Evolutionary conservation across 2,329 filamentous ascomycete genomes (phyloP).

Genomic region (Uncinocarpus reesii): DNA sequence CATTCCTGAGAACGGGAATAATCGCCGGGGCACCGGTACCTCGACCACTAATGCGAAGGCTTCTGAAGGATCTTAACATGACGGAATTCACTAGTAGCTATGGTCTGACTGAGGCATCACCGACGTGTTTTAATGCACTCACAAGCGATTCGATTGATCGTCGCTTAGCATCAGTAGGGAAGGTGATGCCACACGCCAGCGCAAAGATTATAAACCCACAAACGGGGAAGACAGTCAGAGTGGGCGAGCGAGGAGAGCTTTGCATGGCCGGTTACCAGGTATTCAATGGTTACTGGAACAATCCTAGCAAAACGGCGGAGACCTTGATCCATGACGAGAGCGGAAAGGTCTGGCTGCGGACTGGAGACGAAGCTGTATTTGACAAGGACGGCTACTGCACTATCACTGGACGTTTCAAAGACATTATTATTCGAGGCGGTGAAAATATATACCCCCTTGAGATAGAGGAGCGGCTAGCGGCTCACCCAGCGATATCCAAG

Average conservation of each 20-base stretch:
- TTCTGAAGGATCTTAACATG: constrained; percentile 64
- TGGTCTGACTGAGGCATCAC: constrained; percentile 65
- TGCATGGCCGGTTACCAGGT: constrained; percentile 71
- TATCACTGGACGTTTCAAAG: constrained; percentile 68
- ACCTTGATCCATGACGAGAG: constrained; percentile 56
- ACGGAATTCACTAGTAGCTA: constrained; percentile 61
- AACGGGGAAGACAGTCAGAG: constrained; percentile 53
- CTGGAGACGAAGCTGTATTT: constrained; percentile 50
- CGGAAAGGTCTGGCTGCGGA: constrained; percentile 51
- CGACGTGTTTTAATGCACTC: constrained; percentile 71
- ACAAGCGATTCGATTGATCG: constrained; percentile 59
- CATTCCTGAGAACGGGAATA: constrained; percentile 60
- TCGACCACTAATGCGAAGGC: constrained; percentile 60
- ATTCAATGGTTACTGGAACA: constrained; percentile 52
- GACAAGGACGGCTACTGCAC: constrained; percentile 54
- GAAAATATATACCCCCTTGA: constrained; percentile 67
- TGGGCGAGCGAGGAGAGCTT: constrained; percentile 61
- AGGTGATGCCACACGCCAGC: constrained; percentile 61
- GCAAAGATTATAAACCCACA: constrained; percentile 64
- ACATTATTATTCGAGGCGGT: constrained; percentile 66
- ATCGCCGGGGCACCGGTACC: constrained; percentile 71
- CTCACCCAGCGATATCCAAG: constrained; percentile 51
- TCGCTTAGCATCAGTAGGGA: constrained; percentile 62
- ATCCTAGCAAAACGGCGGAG: constrained; percentile 63
- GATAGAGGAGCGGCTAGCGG: constrained; percentile 61